These are phyloP conservation scores for Usnea hakonensis DNA, from an alignment of 495 filamentous ascomycete species.

Conservation along the genomic window DNA sequence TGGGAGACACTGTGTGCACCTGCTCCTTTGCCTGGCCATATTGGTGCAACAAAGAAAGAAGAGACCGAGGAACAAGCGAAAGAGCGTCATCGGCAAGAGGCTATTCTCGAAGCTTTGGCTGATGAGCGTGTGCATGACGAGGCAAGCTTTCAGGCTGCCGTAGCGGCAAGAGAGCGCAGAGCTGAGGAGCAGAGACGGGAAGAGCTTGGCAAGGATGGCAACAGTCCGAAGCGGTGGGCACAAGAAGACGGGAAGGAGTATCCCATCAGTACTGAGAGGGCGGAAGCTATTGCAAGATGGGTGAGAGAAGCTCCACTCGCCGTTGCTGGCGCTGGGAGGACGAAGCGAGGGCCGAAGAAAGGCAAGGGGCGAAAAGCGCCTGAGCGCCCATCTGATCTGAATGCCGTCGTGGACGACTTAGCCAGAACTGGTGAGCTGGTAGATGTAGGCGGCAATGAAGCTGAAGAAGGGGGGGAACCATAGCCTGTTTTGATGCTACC, in stretches of 20 bases:
- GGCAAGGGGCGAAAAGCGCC: constrained; percentile 1
- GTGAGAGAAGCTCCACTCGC: constrained; percentile 51
- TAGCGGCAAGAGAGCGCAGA: constrained; percentile 46
- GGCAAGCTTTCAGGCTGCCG: constrained; percentile 51
- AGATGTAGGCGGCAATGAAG: neutral
- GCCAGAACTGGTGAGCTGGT: neutral
- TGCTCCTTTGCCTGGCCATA: constrained; percentile 48
- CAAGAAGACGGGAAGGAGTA: constrained; percentile 60
- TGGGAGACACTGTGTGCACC: constrained; percentile 70
- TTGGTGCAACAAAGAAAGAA: constrained; percentile 30
- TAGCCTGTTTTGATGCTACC: neutral
- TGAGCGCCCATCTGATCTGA: neutral
- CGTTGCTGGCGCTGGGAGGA: constrained; percentile 12
- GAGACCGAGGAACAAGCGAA: constrained; percentile 42
- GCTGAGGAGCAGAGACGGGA: constrained; percentile 25
- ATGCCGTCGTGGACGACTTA: neutral
- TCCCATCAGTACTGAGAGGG: constrained; percentile 60
- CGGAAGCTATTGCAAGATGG: constrained; percentile 59
- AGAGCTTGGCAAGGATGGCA: constrained; percentile 7
- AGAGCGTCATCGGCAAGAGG: constrained; percentile 54
- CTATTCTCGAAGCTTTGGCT: constrained; percentile 54
- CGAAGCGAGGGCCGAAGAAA: constrained; percentile 14
- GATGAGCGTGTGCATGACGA: constrained; percentile 61
- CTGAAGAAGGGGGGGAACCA: neutral
- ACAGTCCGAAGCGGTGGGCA: constrained; percentile 51